A percentile compares a stretch with the other conserved stretches of the same genome.
Conservation (phyloP, 2,329 filamentous ascomycete species). For the Colletotrichum sp. region DNA sequence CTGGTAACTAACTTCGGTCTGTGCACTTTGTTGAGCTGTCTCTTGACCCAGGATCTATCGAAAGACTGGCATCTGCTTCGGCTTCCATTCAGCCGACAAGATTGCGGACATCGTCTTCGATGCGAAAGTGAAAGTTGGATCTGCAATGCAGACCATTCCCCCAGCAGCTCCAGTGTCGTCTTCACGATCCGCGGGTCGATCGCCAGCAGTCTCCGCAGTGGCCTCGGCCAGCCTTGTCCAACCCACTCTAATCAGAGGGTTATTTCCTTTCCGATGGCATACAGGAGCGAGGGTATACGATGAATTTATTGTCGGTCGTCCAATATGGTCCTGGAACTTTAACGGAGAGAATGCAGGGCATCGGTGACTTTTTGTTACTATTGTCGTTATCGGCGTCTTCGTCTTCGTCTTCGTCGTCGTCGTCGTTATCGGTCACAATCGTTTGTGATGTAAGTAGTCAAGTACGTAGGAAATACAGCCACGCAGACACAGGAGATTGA, state of each 20-base stretch:
- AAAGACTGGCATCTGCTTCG: background rate
- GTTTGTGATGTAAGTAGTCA: too few relatives aligned
- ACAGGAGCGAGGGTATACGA: background rate
- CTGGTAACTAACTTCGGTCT: background rate
- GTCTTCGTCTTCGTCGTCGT: too few relatives aligned
- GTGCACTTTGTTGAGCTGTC: background rate
- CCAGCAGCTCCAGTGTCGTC: background rate
- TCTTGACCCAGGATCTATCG: background rate
- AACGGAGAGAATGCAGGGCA: background rate
- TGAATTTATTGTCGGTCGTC: background rate
- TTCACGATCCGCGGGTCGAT: background rate
- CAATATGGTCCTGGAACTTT: fast-evolving
- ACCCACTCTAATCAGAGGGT: background rate
- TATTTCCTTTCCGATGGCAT: background rate
- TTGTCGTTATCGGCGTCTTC: too few relatives aligned
- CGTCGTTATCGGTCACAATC: too few relatives aligned
- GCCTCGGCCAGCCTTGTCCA: background rate
- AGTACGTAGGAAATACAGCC: too few relatives aligned
- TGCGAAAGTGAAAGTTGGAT: background rate
- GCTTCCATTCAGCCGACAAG: background rate
- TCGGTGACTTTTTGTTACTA: background rate
- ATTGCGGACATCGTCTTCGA: background rate
- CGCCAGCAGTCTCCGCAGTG: background rate
- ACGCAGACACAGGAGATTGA: too few relatives aligned
- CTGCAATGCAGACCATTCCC: background rate